Evolutionary conservation across 2,329 filamentous ascomycete genomes (phyloP), one percentile per base, ranked within the genome.

Genomic region (Lachnellula subtilissima): DNA sequence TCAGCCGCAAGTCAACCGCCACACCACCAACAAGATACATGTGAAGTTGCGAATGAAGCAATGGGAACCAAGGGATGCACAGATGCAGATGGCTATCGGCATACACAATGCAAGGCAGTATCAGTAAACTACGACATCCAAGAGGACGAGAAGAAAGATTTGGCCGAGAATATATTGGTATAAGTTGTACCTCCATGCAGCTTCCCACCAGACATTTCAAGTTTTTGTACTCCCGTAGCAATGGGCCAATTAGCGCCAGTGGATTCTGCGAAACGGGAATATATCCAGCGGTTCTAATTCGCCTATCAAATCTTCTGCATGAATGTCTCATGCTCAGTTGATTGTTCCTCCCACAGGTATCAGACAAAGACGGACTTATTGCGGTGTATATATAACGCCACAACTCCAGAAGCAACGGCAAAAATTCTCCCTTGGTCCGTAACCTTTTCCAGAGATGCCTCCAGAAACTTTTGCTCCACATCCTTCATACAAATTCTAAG

Each of bases 271-370:
- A 55, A 55, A 54, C 47, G 4, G 28, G 52, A 48, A 50, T 36
- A 22, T 50, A 52, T 52, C 61, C 55, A 55, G 59, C 51, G 50
- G 56, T 58, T 61, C 55, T 61, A 51, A 57, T 52, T 19, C 32
- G 12, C 43, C 43, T 47, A 19, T 8, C 39, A 19, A 28, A 49
- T 11, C n/a, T 52, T 35, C 3, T 8, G 50, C 51, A 57, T 57
- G 35, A 57, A 57, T 28, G 37, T 42, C 12, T 45, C 42, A 45
- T 22, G 42, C 42, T 45, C 19, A 45, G 42, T 14, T 45, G n/a
- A 45, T 45, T 12, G 4, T 4, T 15, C 42, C 19, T 22, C 42
- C 19, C 15, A 19, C 42, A 45, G 9, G 42, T 23, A 23, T 45
- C 42, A 45, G 22, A 25, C 42, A 25, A 12, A 5, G 12, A 14